Conservation (phyloP, 2,329 filamentous ascomycete species). For the Colletotrichum caudatum region DNA sequence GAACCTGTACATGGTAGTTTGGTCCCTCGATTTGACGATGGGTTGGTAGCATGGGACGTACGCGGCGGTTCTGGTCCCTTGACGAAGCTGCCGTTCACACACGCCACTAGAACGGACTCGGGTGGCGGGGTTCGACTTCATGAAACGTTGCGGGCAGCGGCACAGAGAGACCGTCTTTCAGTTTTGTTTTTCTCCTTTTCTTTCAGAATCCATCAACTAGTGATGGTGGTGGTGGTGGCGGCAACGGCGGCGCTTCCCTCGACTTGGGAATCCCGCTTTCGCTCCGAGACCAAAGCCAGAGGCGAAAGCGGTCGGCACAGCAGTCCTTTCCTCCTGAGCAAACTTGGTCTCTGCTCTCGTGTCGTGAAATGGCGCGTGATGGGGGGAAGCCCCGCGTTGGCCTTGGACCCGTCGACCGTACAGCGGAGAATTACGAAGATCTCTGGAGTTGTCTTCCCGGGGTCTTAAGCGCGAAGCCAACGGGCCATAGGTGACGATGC, state of each 20-base stretch:
- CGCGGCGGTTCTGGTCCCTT: not conserved
- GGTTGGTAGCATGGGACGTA: not conserved
- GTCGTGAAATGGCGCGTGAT: conserved; percentile 34
- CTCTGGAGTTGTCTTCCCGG: conserved; percentile 25
- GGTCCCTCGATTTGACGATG: not conserved
- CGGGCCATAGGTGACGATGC: no score
- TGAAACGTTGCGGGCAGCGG: conserved; percentile 27
- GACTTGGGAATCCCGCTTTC: not conserved
- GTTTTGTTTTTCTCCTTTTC: not conserved
- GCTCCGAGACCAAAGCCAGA: conserved; percentile 7
- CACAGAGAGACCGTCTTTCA: not conserved
- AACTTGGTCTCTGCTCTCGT: conserved; percentile 26
- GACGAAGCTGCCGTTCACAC: not conserved
- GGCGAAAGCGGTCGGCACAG: not conserved
- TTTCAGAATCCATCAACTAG: not conserved
- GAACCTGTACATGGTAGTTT: not conserved
- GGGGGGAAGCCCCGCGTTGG: conserved; percentile 22
- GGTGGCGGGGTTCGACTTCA: conserved; percentile 6
- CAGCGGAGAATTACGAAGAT: conserved; percentile 40
- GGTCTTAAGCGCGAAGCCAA: conserved; percentile 14
- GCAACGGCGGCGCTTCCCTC: not conserved
- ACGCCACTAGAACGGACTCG: not conserved
- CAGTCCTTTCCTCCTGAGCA: not conserved
- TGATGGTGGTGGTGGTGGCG: not conserved
- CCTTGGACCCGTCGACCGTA: conserved; percentile 21